A percentile compares a stretch with the other conserved stretches of the same genome.
Evolutionary conservation across 179 eudicot species (phyloP).

Genomic region (Beta corolliflora): DNA sequence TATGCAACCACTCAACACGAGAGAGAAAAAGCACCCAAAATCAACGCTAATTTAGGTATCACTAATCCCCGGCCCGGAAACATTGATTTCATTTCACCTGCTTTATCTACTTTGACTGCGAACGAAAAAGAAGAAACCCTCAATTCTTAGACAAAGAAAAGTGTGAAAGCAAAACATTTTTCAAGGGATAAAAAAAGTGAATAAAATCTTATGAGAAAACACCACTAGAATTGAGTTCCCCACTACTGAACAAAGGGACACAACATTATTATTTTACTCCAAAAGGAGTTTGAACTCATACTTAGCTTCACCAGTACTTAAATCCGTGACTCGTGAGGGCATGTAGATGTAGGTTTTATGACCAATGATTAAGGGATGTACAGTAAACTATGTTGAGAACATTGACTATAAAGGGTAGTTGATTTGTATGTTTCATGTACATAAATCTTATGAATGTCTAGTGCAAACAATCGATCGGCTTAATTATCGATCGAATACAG

Average conservation of each 20-base stretch:
- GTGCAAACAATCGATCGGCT: too few relatives aligned
- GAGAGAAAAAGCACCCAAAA: constrained; percentile 24
- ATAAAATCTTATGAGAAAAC: background rate
- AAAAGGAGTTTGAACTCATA: background rate
- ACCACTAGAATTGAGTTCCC: background rate
- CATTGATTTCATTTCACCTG: constrained; percentile 11
- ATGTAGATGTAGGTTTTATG: background rate
- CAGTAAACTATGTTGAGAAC: background rate
- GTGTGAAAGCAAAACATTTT: background rate
- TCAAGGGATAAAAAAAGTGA: background rate
- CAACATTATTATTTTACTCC: background rate
- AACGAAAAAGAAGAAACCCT: background rate
- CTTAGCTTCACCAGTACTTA: background rate
- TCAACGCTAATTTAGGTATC: constrained; percentile 24
- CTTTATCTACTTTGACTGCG: constrained; percentile 12
- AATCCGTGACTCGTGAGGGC: background rate
- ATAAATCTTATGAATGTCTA: too few relatives aligned
- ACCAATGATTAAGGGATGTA: background rate
- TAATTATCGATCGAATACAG: too few relatives aligned
- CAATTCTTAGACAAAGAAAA: background rate
- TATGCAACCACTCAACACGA: background rate
- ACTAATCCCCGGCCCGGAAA: constrained; percentile 12
- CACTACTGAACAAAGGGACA: constrained; percentile 1
- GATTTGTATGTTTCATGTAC: too few relatives aligned
- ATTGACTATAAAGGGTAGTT: too few relatives aligned